Conservation (phyloP, 805 yeast species). For the Naumovozyma dairenensis region DNA sequence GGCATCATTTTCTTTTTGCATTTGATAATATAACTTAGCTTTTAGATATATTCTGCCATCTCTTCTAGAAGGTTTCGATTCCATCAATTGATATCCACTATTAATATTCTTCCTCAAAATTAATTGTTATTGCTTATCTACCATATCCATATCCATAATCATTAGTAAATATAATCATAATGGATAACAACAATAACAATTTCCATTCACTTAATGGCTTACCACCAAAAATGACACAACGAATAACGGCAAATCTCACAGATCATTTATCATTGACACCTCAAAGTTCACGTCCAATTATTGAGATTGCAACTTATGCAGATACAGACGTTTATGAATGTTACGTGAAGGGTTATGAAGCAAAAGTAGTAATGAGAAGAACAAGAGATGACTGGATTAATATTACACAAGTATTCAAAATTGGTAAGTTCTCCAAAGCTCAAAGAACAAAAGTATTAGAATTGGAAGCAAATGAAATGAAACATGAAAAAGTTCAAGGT, state of each 20-base stretch:
- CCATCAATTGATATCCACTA: no score
- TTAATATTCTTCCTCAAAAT: no score
- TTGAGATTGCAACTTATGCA: slow-evolving; percentile 38
- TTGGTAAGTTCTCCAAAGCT: slow-evolving; percentile 70
- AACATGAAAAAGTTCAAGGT: slow-evolving; percentile 75
- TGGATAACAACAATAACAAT: no score
- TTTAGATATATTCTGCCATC: no score
- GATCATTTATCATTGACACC: neutral
- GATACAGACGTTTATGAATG: slow-evolving; percentile 50
- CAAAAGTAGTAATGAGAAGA: slow-evolving; percentile 58
- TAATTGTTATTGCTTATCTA: no score
- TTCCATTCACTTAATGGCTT: no score
- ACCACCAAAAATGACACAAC: no score
- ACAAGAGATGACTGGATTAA: slow-evolving; percentile 89
- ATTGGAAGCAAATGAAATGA: slow-evolving; percentile 58
- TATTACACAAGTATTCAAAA: slow-evolving; percentile 72
- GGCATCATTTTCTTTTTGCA: no score
- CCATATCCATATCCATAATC: no score
- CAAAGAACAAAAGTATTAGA: slow-evolving; percentile 69
- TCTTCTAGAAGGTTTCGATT: no score
- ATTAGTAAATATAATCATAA: no score
- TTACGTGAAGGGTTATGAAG: slow-evolving; percentile 43
- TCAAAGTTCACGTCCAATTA: slow-evolving; percentile 11
- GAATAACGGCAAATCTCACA: neutral
- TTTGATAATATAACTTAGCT: no score